Conservation (phyloP, 495 filamentous ascomycete species). For the Hypoxylon perforatum region DNA sequence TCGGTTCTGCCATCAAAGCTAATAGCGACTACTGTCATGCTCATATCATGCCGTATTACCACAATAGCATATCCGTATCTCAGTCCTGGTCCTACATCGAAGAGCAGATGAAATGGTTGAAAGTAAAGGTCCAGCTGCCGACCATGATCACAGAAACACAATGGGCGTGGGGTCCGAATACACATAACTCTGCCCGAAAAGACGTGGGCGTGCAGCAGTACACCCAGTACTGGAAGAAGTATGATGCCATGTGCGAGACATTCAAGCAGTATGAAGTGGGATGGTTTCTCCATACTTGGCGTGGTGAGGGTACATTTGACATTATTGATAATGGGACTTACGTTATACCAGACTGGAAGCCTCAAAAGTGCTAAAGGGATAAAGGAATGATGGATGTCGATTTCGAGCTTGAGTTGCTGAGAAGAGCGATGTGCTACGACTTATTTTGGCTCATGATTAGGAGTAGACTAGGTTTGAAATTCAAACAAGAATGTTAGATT, state of each 20-base stretch:
- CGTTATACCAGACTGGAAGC: slow-evolving; percentile 39
- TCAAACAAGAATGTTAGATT: no score
- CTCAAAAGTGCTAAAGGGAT: no score
- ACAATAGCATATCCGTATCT: slow-evolving; percentile 17
- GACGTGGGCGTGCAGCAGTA: slow-evolving; percentile 30
- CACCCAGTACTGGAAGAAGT: slow-evolving; percentile 42
- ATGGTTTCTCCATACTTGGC: slow-evolving; percentile 45
- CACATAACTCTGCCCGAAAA: slow-evolving; percentile 3
- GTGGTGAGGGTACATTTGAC: slow-evolving; percentile 41
- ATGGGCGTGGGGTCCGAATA: slow-evolving; percentile 36
- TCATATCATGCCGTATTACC: slow-evolving; percentile 43
- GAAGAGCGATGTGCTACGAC: no score
- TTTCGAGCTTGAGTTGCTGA: no score
- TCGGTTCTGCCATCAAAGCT: no score
- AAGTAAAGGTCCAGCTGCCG: slow-evolving; percentile 27
- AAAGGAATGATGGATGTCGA: no score
- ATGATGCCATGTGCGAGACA: slow-evolving; percentile 32
- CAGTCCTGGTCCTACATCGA: slow-evolving; percentile 40
- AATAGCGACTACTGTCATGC: slow-evolving; percentile 34
- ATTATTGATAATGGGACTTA: slow-evolving; percentile 34
- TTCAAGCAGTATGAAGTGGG: slow-evolving; percentile 39
- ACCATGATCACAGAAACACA: slow-evolving; percentile 40
- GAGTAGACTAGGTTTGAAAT: no score
- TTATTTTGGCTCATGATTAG: no score
- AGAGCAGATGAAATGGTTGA: slow-evolving; percentile 26